Conservation (phyloP, 495 filamentous ascomycete species). For the Achaetomiella virescens region DNA sequence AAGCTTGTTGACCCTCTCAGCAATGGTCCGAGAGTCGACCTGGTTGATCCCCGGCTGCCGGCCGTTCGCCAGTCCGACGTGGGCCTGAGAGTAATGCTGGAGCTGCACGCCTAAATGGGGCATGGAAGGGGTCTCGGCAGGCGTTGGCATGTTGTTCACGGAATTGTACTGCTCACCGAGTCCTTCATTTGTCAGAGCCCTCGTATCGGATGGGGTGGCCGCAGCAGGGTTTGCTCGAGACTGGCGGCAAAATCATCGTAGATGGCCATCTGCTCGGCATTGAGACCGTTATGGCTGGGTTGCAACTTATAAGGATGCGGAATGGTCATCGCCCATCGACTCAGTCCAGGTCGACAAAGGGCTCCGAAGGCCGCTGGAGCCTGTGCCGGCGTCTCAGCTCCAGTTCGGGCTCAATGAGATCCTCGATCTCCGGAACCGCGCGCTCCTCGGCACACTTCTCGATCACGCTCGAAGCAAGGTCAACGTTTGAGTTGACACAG, state of each 20-base stretch:
- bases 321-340: conserved; percentile 80
- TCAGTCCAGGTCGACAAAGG: conserved; percentile 74
- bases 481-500: conserved; percentile 97
- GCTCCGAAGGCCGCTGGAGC: conserved; percentile 63
- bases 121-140: conserved; percentile 72
- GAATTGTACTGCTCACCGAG: conserved; percentile 78
- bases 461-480: conserved; percentile 83
- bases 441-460: conserved; percentile 92
- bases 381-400: conserved; percentile 68
- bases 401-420: conserved; percentile 72
- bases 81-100: conserved; percentile 54
- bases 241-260: conserved; percentile 93
- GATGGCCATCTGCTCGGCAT: conserved; percentile 85
- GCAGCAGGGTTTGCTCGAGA: conserved; percentile 49
- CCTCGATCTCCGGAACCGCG: conserved; percentile 87
- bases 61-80: conserved; percentile 41
- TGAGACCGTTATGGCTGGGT: conserved; percentile 59
- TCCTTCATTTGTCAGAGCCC: conserved; percentile 59
- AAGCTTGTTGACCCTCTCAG: conserved; percentile 61
- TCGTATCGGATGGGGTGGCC: conserved; percentile 40
- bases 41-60: conserved; percentile 56
- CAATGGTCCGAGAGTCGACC: conserved; percentile 55
- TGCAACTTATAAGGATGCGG: conserved; percentile 82
- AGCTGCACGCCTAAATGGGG: conserved; percentile 59
- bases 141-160: conserved; percentile 69